Base-by-base conservation (phyloP, 306 rosid genomes). In the Citrullus mucosospermus region DNA sequence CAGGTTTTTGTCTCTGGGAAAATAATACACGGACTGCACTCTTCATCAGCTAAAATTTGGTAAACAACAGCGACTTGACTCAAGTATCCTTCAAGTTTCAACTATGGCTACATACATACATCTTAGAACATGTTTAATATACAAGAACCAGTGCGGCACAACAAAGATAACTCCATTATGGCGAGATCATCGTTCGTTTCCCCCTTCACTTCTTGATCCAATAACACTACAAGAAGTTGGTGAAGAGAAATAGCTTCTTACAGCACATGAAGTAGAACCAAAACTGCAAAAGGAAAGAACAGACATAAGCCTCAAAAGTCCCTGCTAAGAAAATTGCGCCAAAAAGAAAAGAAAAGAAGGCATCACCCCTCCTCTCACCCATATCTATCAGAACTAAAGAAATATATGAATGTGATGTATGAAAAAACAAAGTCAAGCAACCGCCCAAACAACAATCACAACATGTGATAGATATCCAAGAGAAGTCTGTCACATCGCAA, bases 241-340 rank as follows among this genome's bases (percentile, higher is more conserved):
- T 69, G 20, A 65, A 78, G n/a, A 75, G 14, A 34, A 81, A 83
- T 44, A 56, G 75, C 72, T 83, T 83, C 80, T 82, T 90, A 92
- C 80, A 91, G 83, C 53, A 88, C 76, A 39, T 86, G 87, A 55
- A 84, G 84, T 57, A 87, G 83, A 66, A 95, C 74, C 50, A 91
- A 85, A 81, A 87, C 99, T 95, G 99, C 91, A 86, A 68, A 81
- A 43, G 58, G 76, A 46, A 87, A 66, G 60, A 82, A 77, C 36
- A 76, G 78, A 16, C 13, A 63, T 66, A 67, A 90, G 25, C 18
- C 70, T 53, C 57, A 38, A 8, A 13, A 12, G 36, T 77, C 71
- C 79, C 81, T 71, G 73, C 59, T 12, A n/a, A 51, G 50, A 75
- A 20, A 30, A 34, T 38, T 25, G 28, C 34, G 30, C 25, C 36